A percentile compares a stretch with the other conserved stretches of the same genome.
Evolutionary conservation across 768 basidiomycete genomes (phyloP).

Genomic region (Phanerodontia chrysosporium): DNA sequence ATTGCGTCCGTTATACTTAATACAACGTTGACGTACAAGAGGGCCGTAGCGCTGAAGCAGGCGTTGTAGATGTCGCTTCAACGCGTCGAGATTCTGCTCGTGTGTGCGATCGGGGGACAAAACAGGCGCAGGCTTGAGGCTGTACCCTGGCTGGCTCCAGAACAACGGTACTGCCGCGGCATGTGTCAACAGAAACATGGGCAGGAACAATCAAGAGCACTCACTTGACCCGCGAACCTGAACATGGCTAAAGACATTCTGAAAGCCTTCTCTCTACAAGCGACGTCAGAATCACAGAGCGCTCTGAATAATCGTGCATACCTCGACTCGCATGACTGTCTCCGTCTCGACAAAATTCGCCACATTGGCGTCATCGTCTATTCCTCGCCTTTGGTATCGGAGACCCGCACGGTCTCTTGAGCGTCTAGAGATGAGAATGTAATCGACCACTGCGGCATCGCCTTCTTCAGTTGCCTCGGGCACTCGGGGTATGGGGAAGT

Average conservation of each 20-base stretch:
- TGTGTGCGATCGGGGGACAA: conserved; percentile 71
- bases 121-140: conserved; percentile 82
- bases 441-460: conserved; percentile 51
- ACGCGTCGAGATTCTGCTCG: conserved; percentile 62
- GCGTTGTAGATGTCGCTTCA: conserved; percentile 70
- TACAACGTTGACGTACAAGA: conserved; percentile 45
- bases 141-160: conserved; percentile 87
- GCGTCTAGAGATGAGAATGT: conserved; percentile 80
- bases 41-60: conserved; percentile 70
- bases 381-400: conserved; percentile 90
- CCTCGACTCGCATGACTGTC: conserved; percentile 80
- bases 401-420: conserved; percentile 89
- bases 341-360: conserved; percentile 98
- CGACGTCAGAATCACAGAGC: neutral
- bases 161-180: conserved; percentile 73
- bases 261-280: conserved; percentile 62
- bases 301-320: conserved; percentile 22
- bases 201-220: conserved; percentile 22
- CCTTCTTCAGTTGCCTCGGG: conserved; percentile 35
- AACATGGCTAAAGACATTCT: conserved; percentile 83
- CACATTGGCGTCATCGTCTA: conserved; percentile 89
- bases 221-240: conserved; percentile 90
- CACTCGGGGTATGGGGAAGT: conserved; percentile 58
- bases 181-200: neutral
- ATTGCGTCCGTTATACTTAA: neutral